Base-by-base conservation (phyloP, 805 yeast species). In the Torulaspora maleeae region DNA sequence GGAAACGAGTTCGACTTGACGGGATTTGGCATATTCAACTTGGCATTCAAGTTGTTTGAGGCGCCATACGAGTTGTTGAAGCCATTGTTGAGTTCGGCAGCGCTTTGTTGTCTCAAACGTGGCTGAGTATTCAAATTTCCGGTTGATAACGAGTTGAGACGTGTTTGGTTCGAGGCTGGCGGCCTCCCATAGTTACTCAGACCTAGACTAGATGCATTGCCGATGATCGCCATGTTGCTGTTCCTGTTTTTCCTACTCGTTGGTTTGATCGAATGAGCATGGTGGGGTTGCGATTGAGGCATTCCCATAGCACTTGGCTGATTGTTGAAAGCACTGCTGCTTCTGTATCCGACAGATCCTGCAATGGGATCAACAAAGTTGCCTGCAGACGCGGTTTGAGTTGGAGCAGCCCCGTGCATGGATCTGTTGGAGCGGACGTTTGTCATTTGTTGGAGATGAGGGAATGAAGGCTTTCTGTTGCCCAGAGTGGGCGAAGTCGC, bases 161-260 rank as follows among this genome's bases (percentile, higher is more conserved):
- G 54, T 29, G 61, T 46, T 45, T 56, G 60, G 17, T 54, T 49
- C 35, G 41, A 36, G 10, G 48, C 45, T 19, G 52, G 41, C 10
- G 56, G 52, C 43, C 55, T 49, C 13, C 47, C 47, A 38, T 50
- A 49, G 29, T 49, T 50, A 36, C 44, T 45, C 44, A 51, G 39
- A 13, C 49, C 55, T 8, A 55, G 36, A 38, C 58, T 61, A 1
- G 68, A 63, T 8, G 68, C 63, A 45, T 55, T 56, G 12, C 67
- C 63, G 28, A 64, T 43, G n/a, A 48, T 49, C 13, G 63, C 60
- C 63, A 66, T 58, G 38, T 59, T 58, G 36, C 67, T 63, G 25
- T 53, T 50, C 54, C 69, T 63, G 41, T 66, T 64, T 43, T 66
- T 66, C 43, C 70, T 61, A 40, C 69, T 64, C 1, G 70, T 64